Evolutionary conservation across 116 monocot genomes (phyloP), one percentile per base, ranked within the genome.

Genomic region (Dioscorea cayenensis): DNA sequence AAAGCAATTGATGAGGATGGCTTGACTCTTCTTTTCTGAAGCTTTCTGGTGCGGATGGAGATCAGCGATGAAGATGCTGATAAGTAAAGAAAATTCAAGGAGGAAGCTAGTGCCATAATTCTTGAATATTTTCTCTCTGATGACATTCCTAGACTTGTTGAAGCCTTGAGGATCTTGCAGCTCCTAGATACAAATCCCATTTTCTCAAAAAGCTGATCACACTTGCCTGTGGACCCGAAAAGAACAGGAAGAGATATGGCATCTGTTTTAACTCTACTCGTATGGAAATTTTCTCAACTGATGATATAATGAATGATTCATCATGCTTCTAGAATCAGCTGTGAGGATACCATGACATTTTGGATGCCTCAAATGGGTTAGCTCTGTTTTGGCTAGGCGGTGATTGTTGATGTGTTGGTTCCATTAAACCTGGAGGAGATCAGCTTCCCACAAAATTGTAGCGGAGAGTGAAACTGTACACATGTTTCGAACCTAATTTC

Each of bases 221-320:
- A 25, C 82, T 94, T 50, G 90, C 94, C 10, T n/a, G 82, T 94
- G 94, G 94, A 94, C 64, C 68, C n/a, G n/a, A 88, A 64, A 90
- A 90, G 66, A 86, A 90, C 64, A 82, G 94, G 68, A 88, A 94
- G 66, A 94, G 94, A 94, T 69, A 94, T 94, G 94, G 86, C 94
- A 49, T 94, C 94, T 66, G 84, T 86, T 75, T 78, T 90, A n/a
- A n/a, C n/a, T n/a, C n/a, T n/a, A n/a, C n/a, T n/a, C 82, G 81
- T 28, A 76, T 84, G 69, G 94, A 90, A 19, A 51, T 86, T 36
- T 90, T 94, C 66, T 84, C 88, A 0, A 64, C 82, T 0, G 94
- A 90, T 37, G 94, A 94, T 66, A 73, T 90, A 14, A 78, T 88
- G 20, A 86, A 84, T 67, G 94, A 4, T 94, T 94, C 70, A 72